These are phyloP conservation scores for Drechslera avenae DNA, from an alignment of 2,329 filamentous ascomycete genomes.

Conservation along the genomic window DNA sequence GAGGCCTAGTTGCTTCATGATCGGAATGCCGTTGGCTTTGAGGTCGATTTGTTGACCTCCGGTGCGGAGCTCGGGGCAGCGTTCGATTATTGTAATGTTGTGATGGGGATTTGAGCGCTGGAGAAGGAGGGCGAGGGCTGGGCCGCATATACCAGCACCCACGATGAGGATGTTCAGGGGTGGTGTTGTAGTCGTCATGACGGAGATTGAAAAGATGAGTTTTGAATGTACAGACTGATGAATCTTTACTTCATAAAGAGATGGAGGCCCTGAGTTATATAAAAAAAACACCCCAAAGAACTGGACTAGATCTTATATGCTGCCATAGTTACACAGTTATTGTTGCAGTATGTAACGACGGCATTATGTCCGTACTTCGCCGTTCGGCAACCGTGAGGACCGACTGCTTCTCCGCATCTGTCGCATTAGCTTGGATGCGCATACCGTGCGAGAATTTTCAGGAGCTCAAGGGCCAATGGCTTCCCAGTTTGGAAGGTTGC, in stretches of 20 bases:
- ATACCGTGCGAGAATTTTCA: background rate
- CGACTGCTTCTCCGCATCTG: slow-evolving; percentile 1
- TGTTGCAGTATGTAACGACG: background rate
- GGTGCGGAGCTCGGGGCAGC: slow-evolving; percentile 50
- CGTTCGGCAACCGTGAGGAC: background rate
- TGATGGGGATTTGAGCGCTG: slow-evolving; percentile 47
- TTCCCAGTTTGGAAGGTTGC: background rate
- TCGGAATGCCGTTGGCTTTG: slow-evolving; percentile 49
- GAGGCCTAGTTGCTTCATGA: slow-evolving; percentile 50
- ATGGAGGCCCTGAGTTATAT: too few species aligned
- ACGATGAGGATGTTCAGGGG: slow-evolving; percentile 36
- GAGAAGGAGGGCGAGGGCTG: slow-evolving; percentile 58
- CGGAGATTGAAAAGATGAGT: background rate
- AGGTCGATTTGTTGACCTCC: slow-evolving; percentile 55
- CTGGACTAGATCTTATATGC: background rate
- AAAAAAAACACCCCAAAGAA: too few species aligned
- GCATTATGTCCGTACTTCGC: background rate
- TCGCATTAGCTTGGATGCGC: too few species aligned
- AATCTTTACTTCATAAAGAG: too few species aligned
- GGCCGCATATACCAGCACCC: slow-evolving; percentile 37
- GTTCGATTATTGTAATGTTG: slow-evolving; percentile 51
- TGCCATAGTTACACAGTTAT: background rate
- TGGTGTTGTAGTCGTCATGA: background rate
- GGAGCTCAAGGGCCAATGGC: background rate
- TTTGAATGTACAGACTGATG: too few species aligned